Evolutionary conservation across 2,329 filamentous ascomycete species (phyloP).

Genomic region (Diaporthe sp.): DNA sequence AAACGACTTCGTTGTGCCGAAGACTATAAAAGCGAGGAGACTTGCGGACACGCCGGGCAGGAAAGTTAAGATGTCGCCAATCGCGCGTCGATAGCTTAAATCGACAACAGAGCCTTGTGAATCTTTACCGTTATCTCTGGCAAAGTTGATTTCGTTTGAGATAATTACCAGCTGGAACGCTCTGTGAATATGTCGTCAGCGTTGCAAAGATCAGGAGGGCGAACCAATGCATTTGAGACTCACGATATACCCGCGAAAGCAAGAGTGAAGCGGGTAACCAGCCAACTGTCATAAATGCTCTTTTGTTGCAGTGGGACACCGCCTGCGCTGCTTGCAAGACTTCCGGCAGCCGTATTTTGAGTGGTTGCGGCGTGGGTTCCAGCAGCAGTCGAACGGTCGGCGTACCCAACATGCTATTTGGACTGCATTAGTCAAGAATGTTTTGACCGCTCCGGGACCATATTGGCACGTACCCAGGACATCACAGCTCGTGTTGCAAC

Average conservation of each 20-base stretch:
- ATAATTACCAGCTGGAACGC: slow-evolving; percentile 52
- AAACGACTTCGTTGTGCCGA: slow-evolving; percentile 53
- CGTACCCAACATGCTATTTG: slow-evolving; percentile 44
- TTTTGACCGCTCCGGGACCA: background rate
- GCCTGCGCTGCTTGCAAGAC: slow-evolving; percentile 30
- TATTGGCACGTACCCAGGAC: slow-evolving; percentile 36
- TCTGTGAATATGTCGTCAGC: slow-evolving; percentile 34
- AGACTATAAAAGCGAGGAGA: slow-evolving; percentile 51
- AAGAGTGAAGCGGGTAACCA: slow-evolving; percentile 56
- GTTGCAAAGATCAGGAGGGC: background rate
- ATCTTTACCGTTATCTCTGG: slow-evolving; percentile 43
- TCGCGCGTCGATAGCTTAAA: slow-evolving; percentile 44
- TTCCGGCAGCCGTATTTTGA: slow-evolving; percentile 36
- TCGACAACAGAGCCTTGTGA: slow-evolving; percentile 44
- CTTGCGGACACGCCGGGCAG: slow-evolving; percentile 50
- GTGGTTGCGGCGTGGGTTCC: background rate
- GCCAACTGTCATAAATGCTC: slow-evolving; percentile 57
- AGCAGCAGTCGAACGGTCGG: slow-evolving; percentile 35
- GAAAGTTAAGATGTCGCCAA: slow-evolving; percentile 47
- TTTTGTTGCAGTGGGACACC: slow-evolving; percentile 31
- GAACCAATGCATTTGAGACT: slow-evolving; percentile 16
- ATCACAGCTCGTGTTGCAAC: slow-evolving; percentile 48
- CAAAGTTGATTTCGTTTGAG: slow-evolving; percentile 48
- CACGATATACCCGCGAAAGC: slow-evolving; percentile 54
- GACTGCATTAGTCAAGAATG: background rate